These are phyloP conservation scores for Rugonectria rugulosa DNA, from an alignment of 2,329 filamentous ascomycete species.

Conservation along the genomic window DNA sequence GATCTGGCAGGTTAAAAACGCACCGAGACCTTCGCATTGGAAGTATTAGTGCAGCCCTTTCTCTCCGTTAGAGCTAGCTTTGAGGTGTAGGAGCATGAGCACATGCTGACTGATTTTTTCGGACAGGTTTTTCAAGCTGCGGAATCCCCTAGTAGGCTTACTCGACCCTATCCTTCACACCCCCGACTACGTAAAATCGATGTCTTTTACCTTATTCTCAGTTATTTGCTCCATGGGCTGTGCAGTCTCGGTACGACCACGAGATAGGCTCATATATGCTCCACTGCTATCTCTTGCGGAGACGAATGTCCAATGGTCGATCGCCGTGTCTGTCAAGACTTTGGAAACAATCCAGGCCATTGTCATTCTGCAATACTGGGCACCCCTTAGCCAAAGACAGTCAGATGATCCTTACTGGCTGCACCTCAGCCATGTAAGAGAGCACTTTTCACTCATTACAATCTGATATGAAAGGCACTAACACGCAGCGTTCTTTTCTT, in stretches of 20 bases:
- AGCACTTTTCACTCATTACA: background rate
- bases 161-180: conserved; percentile 36
- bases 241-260: conserved; percentile 33
- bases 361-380: conserved; percentile 36
- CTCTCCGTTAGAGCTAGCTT: too few species aligned
- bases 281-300: conserved; percentile 33
- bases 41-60: too few species aligned
- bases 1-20: too few species aligned
- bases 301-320: conserved; percentile 37
- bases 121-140: conserved; percentile 32
- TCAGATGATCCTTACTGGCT: conserved; percentile 37
- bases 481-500: background rate
- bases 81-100: too few species aligned
- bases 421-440: conserved; percentile 32
- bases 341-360: conserved; percentile 37
- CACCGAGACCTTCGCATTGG: too few species aligned
- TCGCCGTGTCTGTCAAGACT: conserved; percentile 35
- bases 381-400: conserved; percentile 27
- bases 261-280: conserved; percentile 34
- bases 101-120: background rate
- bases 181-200: conserved; percentile 30
- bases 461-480: background rate
- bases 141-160: conserved; percentile 33
- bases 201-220: conserved; percentile 38
- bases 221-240: conserved; percentile 37